These are phyloP conservation scores for Discostella stelligeroides DNA, from an alignment of 108 stramenopile species.

Conservation along the genomic window DNA sequence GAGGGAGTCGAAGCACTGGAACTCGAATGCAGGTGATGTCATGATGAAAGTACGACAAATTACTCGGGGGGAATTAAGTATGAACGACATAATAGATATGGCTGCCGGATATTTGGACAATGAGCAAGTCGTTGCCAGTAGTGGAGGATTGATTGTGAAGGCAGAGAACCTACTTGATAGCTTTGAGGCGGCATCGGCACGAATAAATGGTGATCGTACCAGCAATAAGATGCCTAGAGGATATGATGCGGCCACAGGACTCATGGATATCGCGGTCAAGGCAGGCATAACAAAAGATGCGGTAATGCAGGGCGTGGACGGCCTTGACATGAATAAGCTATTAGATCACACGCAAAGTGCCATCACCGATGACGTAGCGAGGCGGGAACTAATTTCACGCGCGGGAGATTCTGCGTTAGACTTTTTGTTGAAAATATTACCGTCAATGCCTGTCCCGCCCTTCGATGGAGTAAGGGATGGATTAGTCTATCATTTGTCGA, in stretches of 20 bases:
- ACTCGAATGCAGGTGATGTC: slow-evolving; percentile 53
- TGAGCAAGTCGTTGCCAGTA: slow-evolving; percentile 74
- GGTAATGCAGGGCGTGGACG: slow-evolving; percentile 77
- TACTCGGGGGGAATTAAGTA: slow-evolving; percentile 70
- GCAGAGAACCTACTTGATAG: slow-evolving; percentile 83
- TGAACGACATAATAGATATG: slow-evolving; percentile 73
- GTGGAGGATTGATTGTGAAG: slow-evolving; percentile 69
- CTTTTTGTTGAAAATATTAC: slow-evolving; percentile 80
- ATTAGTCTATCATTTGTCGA: slow-evolving; percentile 79
- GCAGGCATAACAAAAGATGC: slow-evolving; percentile 81
- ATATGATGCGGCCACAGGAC: slow-evolving; percentile 16
- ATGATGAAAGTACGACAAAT: slow-evolving; percentile 77
- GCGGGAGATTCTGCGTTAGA: slow-evolving; percentile 88
- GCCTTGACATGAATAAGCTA: slow-evolving; percentile 76
- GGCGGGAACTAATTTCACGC: slow-evolving; percentile 75
- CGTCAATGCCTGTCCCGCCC: slow-evolving; percentile 87
- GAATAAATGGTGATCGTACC: slow-evolving; percentile 58
- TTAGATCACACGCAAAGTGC: slow-evolving; percentile 76
- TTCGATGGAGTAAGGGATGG: slow-evolving; percentile 90
- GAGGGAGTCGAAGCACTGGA: slow-evolving; percentile 47
- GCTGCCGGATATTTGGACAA: slow-evolving; percentile 80
- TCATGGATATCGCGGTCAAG: slow-evolving; percentile 73
- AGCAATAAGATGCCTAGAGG: not conserved
- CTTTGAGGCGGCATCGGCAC: slow-evolving; percentile 82
- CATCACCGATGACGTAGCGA: slow-evolving; percentile 78